These are phyloP conservation scores for Scytalidium lignicola DNA, from an alignment of 2,329 filamentous ascomycete species.

Conservation along the genomic window DNA sequence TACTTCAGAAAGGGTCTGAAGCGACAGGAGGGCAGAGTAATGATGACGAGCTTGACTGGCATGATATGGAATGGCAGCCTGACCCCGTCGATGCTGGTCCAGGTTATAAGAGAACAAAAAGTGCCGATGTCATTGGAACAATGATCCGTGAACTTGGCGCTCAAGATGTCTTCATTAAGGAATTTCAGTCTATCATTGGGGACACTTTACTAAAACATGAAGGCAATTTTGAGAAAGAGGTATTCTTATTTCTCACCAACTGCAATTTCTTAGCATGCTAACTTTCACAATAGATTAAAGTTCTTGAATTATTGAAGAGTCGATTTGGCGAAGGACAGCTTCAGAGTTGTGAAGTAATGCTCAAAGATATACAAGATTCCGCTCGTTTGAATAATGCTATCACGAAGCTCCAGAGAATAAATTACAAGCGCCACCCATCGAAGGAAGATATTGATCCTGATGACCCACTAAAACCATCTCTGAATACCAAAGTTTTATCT, in stretches of 20 bases:
- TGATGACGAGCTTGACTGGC: constrained; percentile 75
- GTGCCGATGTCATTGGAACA: constrained; percentile 86
- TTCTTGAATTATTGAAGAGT: constrained; percentile 81
- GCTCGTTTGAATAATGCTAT: constrained; percentile 66
- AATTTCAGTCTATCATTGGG: constrained; percentile 84
- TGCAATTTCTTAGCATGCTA: not conserved
- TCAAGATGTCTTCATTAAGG: constrained; percentile 88
- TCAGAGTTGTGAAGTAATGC: constrained; percentile 96
- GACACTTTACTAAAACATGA: constrained; percentile 69
- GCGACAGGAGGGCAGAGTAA: constrained; percentile 47
- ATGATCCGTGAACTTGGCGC: constrained; percentile 83
- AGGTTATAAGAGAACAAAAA: constrained; percentile 85
- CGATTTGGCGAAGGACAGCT: constrained; percentile 81
- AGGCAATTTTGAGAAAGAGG: constrained; percentile 68
- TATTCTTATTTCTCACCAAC: constrained; percentile 6
- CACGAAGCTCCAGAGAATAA: constrained; percentile 42
- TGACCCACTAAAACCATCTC: constrained; percentile 34
- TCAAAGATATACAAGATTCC: constrained; percentile 86
- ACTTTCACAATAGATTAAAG: constrained; percentile 49
- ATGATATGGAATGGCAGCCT: constrained; percentile 89
- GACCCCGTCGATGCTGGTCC: constrained; percentile 90
- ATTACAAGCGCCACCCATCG: constrained; percentile 14
- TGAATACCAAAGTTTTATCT: constrained; percentile 82
- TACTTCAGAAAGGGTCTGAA: constrained; percentile 44
- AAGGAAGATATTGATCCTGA: constrained; percentile 25